Base-by-base conservation (phyloP, 352 stramenopile species). In the Thalassiosira exigua region DNA sequence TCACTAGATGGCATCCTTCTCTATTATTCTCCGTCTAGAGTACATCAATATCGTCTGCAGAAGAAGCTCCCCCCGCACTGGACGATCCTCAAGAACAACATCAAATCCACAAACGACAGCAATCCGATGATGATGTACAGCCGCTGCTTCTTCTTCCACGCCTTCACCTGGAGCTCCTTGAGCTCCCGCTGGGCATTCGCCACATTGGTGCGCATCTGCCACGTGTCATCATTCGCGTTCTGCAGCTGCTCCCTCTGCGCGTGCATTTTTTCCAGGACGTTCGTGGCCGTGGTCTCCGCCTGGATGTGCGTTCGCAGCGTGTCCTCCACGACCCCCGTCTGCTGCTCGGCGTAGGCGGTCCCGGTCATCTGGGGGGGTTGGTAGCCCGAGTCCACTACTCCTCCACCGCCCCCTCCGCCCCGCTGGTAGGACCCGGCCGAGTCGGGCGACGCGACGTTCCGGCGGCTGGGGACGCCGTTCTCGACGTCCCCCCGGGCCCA, bases 61-160 rank as follows among this genome's bases (percentile, higher is more conserved):
- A 92, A 92, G 56, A 92, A 93, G 62, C 78, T 89, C 59, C 88
- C 88, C 17, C 78, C 68, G 69, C 88, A 93, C 65, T 88, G 77
- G 24, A 91, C 42, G 30, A 93, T 70, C 42, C 88, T 69, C 4
- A 90, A 56, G 70, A 93, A 88, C 39, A 93, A 44, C 29, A 90
- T 61, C 19, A 90, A 77, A 81, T 93, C 88, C 1, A 89, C 48
- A 7, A 76, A 36, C 22, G 50, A 74, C 42, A 93, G 53, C 3
- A 88, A 4, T 1, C 44, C 81, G 80, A 91, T 91, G 26, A 88
- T 85, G 11, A 62, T 61, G 48, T 93, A 89, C 24, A 93, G 51
- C 59, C 69, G 57, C 39, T 58, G 59, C 50, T 91, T 92, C 71
- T 87, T 90, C 58, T 79, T 56, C 44, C 78, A 81, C 39, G 87